These are phyloP conservation scores for Verticillium isaacii DNA, from an alignment of 2,329 filamentous ascomycete species.

Conservation along the genomic window DNA sequence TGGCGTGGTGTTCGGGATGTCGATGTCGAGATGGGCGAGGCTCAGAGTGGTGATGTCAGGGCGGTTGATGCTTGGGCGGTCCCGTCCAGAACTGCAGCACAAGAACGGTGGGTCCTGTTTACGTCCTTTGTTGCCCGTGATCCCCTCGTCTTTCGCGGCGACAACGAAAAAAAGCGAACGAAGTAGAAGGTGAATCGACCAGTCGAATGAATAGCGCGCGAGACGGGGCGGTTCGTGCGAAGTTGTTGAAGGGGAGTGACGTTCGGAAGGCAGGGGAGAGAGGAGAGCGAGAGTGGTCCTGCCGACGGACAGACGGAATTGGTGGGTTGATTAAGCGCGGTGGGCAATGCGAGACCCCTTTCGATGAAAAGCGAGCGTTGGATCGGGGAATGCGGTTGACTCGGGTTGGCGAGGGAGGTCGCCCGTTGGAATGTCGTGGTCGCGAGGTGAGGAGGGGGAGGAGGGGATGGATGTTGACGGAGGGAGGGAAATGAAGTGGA, in stretches of 20 bases:
- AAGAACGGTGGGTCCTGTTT: too few relatives aligned
- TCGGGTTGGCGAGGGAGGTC: neutral
- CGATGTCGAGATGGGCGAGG: neutral
- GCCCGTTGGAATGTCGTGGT: neutral
- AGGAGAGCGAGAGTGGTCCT: slow-evolving; percentile 2
- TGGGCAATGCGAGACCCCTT: neutral
- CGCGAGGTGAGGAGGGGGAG: neutral
- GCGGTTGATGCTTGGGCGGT: neutral
- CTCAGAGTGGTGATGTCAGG: neutral
- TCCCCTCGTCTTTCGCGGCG: neutral
- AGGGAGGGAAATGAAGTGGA: neutral
- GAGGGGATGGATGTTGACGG: neutral
- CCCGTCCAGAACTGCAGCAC: neutral
- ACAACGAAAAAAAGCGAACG: neutral
- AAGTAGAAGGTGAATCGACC: neutral
- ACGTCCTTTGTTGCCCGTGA: neutral
- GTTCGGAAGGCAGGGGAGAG: neutral
- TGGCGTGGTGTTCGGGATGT: neutral
- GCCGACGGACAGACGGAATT: neutral
- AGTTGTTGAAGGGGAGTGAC: neutral
- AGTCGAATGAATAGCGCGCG: neutral
- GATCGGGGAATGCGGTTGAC: neutral
- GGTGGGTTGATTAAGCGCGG: neutral
- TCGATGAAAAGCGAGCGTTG: neutral
- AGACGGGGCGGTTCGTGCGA: neutral